Evolutionary conservation across 495 filamentous ascomycete species (phyloP).

Genomic region (Letharia columbiana): DNA sequence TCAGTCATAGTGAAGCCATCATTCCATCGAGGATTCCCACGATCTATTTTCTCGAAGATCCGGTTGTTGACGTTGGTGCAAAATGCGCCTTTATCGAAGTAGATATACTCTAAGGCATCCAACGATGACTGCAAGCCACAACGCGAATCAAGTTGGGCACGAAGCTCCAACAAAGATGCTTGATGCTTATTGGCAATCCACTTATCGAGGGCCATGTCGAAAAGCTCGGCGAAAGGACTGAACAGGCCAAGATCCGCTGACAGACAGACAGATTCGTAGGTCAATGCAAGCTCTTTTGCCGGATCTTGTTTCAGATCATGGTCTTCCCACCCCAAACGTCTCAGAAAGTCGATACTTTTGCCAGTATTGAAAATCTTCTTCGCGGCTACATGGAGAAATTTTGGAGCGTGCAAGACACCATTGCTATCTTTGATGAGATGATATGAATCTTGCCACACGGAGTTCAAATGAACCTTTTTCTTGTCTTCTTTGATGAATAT

Average conservation of each 20-base stretch:
- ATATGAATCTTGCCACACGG: constrained; percentile 71
- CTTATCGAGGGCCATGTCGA: constrained; percentile 55
- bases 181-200: constrained; percentile 69
- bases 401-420: constrained; percentile 55
- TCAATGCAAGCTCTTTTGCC: constrained; percentile 15
- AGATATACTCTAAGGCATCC: constrained; percentile 60
- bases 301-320: not conserved
- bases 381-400: constrained; percentile 60
- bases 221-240: constrained; percentile 67
- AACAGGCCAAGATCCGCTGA: constrained; percentile 30
- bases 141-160: constrained; percentile 54
- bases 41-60: constrained; percentile 72
- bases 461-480: constrained; percentile 49
- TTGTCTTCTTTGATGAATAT: constrained; percentile 65
- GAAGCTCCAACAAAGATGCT: constrained; percentile 54
- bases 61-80: constrained; percentile 54
- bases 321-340: constrained; percentile 39
- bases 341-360: constrained; percentile 78
- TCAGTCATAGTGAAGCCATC: constrained; percentile 79
- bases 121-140: constrained; percentile 61
- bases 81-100: constrained; percentile 58
- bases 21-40: constrained; percentile 58
- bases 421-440: constrained; percentile 47
- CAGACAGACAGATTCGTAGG: constrained; percentile 31
- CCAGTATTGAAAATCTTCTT: constrained; percentile 73